Evolutionary conservation across 768 basidiomycete species (phyloP), one percentile per base, ranked within the genome.

Genomic region (Cantharellus anzutake): DNA sequence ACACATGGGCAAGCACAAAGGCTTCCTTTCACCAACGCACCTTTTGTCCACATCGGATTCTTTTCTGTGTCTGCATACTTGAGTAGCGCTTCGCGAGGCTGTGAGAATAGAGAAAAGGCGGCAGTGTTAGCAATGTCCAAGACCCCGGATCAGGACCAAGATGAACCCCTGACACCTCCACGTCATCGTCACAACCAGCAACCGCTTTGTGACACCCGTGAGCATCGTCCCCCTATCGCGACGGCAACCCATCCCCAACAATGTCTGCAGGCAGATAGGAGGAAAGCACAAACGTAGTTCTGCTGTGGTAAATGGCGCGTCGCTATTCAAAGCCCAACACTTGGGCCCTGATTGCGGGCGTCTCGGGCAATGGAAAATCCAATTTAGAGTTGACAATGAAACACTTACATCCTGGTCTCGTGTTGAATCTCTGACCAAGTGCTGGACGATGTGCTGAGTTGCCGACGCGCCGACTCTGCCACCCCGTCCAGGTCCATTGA

Each of bases 401-500:
- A 65, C 59, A 88, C 92, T 78, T 74, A 97, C 94, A 72, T 98
- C 94, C 72, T 94, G 84, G 73, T 90, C 89, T 66, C 91, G 74
- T 50, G 86, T 86, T 63, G 83, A 86, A 68, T 94, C 89, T 67
- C 87, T 78, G 63, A 98, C 90, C 69, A 98, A 72, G 68, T 90
- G 86, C 72, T 96, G 92, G 57, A 98, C 92, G 64, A 98, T 80
- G 68, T 97, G 92, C 66, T 97, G 93, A 56, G 91, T 97, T 16
- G 94, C 94, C 73, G 90, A 93, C 41, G 91, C 91, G 44, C 96
- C 96, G 44, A 99, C 87, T 44, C 96, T 75, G 58, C 96, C 96
- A 29, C 96, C 96, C 66, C 79, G 79, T 59, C 96, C 96, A 7
- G 91, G 92, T 7, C 96, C 96, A 63, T 78, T 84, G 59, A 99